phyloP scores from a whole-genome alignment of 2,329 filamentous ascomycete genomes.

The Scedosporium minutisporum region DNA sequence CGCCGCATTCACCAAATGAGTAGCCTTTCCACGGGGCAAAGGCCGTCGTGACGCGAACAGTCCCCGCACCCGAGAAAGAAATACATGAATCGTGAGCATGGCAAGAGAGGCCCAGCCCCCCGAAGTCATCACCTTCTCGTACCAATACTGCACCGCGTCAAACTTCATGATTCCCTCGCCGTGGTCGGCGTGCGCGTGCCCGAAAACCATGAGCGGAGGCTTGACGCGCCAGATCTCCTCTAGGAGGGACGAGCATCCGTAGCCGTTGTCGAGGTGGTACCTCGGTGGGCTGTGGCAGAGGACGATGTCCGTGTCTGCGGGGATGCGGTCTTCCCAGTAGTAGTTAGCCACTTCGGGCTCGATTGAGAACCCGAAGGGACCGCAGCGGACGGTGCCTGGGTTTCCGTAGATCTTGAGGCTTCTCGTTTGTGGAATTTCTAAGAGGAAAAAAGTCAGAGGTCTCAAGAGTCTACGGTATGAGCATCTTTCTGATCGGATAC shows the following conservation, averaged over 20 bases:
- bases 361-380: conserved; percentile 17
- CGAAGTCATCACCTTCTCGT: background rate
- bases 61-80: background rate
- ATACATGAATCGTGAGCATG: background rate
- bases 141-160: conserved; percentile 3
- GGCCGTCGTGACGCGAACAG: background rate
- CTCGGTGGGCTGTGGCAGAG: conserved; percentile 28
- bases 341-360: conserved; percentile 24
- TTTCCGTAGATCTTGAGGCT: background rate
- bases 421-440: background rate
- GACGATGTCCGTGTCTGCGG: conserved; percentile 23
- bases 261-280: conserved; percentile 22
- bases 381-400: background rate
- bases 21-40: background rate
- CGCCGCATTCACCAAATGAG: conserved; percentile 2
- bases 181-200: conserved; percentile 57
- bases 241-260: conserved; percentile 64
- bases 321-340: conserved; percentile 16
- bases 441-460: background rate
- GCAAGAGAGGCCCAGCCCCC: background rate
- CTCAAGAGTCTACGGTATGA: too few relatives aligned
- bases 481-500: background rate
- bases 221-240: conserved; percentile 66
- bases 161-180: conserved; percentile 1
- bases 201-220: conserved; percentile 72